Conservation (phyloP, 2,329 filamentous ascomycete genomes). For the Cladophialophora yegresii region DNA sequence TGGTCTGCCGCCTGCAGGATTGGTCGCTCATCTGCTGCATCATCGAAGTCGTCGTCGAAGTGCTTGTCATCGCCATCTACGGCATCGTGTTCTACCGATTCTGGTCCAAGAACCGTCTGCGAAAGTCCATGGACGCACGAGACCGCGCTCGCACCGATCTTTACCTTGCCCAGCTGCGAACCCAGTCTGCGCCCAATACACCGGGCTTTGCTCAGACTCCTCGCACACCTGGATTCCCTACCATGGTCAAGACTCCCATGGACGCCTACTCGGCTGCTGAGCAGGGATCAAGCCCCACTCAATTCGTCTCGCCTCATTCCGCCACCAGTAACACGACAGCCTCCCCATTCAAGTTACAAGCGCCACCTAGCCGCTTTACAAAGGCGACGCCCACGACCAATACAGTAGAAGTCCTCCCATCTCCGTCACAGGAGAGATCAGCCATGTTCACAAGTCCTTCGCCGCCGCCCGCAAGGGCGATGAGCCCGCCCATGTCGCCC, state of each 20-base stretch:
- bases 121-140: constrained; percentile 94
- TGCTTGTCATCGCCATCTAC: constrained; percentile 89
- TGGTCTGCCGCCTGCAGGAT: constrained; percentile 91
- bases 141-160: constrained; percentile 93
- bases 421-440: constrained; percentile 41
- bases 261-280: constrained; percentile 44
- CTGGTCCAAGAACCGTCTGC: constrained; percentile 91
- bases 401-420: constrained; percentile 62
- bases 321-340: constrained; percentile 54
- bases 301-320: constrained; percentile 60
- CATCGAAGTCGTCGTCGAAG: constrained; percentile 92
- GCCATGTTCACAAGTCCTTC: constrained; percentile 26
- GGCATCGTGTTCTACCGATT: constrained; percentile 95
- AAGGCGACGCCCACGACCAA: constrained; percentile 71
- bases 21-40: constrained; percentile 96
- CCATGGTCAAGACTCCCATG: constrained; percentile 13
- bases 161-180: constrained; percentile 79
- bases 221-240: constrained; percentile 50
- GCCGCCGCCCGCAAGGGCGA: constrained; percentile 44
- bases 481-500: constrained; percentile 35
- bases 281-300: constrained; percentile 53
- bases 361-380: constrained; percentile 77
- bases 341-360: constrained; percentile 78
- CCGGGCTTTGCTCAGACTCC: constrained; percentile 78
- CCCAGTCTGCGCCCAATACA: constrained; percentile 91